phyloP scores from a whole-genome alignment of 345 rosid genomes.

The Lepidium aucheri region DNA sequence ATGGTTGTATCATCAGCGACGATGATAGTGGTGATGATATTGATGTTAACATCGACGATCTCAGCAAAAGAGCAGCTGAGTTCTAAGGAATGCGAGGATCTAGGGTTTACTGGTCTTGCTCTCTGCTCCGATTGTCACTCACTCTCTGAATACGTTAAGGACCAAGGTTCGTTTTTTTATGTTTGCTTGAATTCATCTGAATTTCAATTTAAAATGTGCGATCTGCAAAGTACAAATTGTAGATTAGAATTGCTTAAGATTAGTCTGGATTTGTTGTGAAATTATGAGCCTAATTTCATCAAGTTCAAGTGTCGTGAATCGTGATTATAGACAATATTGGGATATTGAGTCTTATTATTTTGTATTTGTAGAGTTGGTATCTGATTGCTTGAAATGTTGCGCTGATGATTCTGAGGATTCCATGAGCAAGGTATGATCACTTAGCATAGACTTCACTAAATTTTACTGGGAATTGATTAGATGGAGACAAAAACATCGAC shows the following conservation, averaged over 20 bases:
- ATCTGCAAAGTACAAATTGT: no score
- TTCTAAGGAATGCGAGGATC: constrained; percentile 67
- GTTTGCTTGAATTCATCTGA: background rate
- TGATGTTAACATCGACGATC: background rate
- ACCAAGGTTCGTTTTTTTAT: constrained; percentile 46
- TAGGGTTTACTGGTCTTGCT: constrained; percentile 93
- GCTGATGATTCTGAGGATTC: constrained; percentile 92
- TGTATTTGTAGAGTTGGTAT: constrained; percentile 68
- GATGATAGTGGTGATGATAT: background rate
- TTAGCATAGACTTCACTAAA: background rate
- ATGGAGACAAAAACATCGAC: background rate
- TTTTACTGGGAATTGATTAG: background rate
- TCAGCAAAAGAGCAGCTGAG: constrained; percentile 58
- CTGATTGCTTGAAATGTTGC: constrained; percentile 93
- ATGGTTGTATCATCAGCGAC: background rate
- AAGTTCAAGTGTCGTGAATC: no score
- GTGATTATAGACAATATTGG: background rate
- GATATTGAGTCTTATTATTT: background rate
- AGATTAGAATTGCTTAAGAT: background rate
- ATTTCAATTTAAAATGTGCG: background rate
- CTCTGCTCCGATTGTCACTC: constrained; percentile 94
- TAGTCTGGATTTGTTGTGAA: background rate
- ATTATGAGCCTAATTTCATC: background rate
- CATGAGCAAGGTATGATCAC: constrained; percentile 57
- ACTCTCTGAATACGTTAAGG: constrained; percentile 80